These are phyloP conservation scores for Kwoniella botswanensis DNA, from an alignment of 768 basidiomycete genomes.

Conservation along the genomic window DNA sequence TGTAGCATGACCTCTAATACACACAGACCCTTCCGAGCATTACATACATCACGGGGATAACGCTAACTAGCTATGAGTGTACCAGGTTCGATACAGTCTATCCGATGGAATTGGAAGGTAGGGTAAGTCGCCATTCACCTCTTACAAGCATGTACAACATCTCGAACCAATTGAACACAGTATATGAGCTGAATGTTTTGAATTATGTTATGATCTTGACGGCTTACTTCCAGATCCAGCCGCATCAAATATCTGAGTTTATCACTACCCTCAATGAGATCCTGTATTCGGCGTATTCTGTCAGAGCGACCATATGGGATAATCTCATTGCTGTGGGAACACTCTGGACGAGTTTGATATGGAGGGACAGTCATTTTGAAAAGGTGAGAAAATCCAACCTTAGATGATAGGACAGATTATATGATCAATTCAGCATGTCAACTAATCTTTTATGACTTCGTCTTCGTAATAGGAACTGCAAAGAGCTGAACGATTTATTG, in stretches of 20 bases:
- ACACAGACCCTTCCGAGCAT: no score
- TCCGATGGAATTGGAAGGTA: constrained; percentile 88
- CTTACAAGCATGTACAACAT: neutral
- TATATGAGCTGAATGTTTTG: no score
- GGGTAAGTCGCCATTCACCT: constrained; percentile 65
- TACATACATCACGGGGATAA: neutral
- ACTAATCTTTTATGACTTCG: neutral
- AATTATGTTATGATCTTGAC: no score
- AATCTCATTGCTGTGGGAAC: constrained; percentile 79
- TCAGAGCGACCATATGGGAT: constrained; percentile 73
- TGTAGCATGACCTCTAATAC: neutral
- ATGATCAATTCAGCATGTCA: neutral
- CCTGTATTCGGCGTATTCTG: constrained; percentile 83
- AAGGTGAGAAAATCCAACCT: constrained; percentile 63
- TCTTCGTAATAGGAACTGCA: constrained; percentile 70
- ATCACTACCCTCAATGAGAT: constrained; percentile 89
- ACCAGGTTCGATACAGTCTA: constrained; percentile 76
- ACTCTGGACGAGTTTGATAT: constrained; percentile 75
- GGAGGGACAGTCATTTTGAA: constrained; percentile 77
- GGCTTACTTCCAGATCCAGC: constrained; percentile 69
- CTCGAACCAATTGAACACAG: no score
- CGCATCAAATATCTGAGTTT: constrained; percentile 85
- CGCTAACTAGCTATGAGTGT: no score
- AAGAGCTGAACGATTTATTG: constrained; percentile 68
- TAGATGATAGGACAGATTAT: neutral